These are phyloP conservation scores for Ophiostoma australiae DNA, from an alignment of 2,329 filamentous ascomycete species.

Conservation along the genomic window DNA sequence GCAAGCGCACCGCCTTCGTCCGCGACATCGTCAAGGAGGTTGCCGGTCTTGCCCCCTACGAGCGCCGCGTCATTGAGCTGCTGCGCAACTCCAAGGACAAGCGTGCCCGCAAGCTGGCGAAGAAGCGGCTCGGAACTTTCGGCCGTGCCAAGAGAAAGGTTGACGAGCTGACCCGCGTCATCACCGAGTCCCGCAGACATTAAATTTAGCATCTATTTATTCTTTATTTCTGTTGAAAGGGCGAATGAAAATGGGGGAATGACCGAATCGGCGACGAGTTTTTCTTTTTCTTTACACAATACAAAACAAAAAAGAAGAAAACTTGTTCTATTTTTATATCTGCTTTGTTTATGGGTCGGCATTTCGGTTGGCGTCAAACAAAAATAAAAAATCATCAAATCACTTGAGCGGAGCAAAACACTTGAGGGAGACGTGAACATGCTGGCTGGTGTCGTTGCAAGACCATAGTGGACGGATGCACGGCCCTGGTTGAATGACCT, in stretches of 20 bases:
- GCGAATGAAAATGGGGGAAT: constrained; percentile 6
- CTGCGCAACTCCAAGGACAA: constrained; percentile 99
- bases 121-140: constrained; percentile 99
- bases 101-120: constrained; percentile 96
- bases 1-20: constrained; percentile 95
- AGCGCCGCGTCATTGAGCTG: constrained; percentile 98
- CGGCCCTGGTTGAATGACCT: no score
- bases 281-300: neutral
- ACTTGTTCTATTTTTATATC: neutral
- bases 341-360: constrained; percentile 27
- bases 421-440: neutral
- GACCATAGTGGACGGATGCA: no score
- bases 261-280: neutral
- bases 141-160: constrained; percentile 99
- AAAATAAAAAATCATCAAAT: constrained; percentile 20
- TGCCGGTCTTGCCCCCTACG: constrained; percentile 87
- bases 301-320: neutral
- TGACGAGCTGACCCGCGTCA: constrained; percentile 96
- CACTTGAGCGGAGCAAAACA: constrained; percentile 18
- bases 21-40: constrained; percentile 98
- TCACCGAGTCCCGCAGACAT: constrained; percentile 83
- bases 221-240: no score
- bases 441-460: neutral
- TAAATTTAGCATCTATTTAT: constrained; percentile 38
- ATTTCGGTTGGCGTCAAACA: constrained; percentile 28